Evolutionary conservation across 1,284 basidiomycete genomes (phyloP), one percentile per base, ranked within the genome.

Genomic region (Cryptococcus hybrid): DNA sequence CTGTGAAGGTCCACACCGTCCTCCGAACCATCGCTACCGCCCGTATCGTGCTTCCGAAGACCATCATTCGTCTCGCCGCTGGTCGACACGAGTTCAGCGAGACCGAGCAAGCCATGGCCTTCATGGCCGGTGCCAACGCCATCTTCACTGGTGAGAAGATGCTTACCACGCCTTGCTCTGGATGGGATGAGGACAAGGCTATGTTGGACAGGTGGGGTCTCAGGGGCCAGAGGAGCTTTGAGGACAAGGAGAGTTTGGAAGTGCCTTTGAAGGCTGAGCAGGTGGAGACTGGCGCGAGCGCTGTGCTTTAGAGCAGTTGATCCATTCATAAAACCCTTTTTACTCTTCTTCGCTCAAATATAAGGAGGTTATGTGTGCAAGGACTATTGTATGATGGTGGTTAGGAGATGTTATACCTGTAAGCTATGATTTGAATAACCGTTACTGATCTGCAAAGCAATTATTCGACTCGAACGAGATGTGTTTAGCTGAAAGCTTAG

Each of bases 41-140:
- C 15, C 87, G 95, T 47, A 88, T 98, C 64, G 88, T 93, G 30
- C 83, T 99, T 61, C 95, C 95, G 3, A 83, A 82, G 61, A 94
- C 94, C 13, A 98, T 98, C 73, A 96, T 99, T 65, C 86, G 95
- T 59, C 85, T 99, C 34, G 93, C 95, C 2, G 95, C 95, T 13
- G 95, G 95, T 51, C 83, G 95, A 68, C 92, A 93, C 75, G 89
- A 87, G 3, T 86, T 97, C 71, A 84, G 83, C 62, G 95, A 99
- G 80, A 84, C 89, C 6, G 90, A 98, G 77, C 95, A 98, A 73
- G 92, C 88, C 11, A 94, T 99, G 90, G 74, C 91, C 70, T 99
- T 98, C 80, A 89, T 98, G 87, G 93, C 95, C 5, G 95, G 95
- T 50, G 95, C 95, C 49, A 99, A 99, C 73, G 95, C 95, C 43